Evolutionary conservation across 352 stramenopile species (phyloP), one percentile per base, ranked within the genome.

Genomic region (Phytophthora tubulina): DNA sequence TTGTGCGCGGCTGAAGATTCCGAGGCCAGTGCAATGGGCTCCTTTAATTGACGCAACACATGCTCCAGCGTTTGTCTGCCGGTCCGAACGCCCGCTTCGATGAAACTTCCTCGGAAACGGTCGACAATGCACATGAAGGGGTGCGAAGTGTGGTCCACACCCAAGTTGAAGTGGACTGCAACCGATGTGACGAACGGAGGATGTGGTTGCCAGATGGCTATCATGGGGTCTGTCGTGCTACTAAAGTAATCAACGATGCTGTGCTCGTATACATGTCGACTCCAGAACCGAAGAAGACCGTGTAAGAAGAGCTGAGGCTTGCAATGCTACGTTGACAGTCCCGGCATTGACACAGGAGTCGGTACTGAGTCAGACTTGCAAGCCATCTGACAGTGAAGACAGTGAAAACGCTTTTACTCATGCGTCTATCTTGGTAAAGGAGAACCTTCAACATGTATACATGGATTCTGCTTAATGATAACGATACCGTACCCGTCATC

Each of bases 101-200:
- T 56, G 63, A 70, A 76, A 66, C 63, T 73, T 76, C 70, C 54
- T 1, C 52, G 63, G 69, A 75, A 75, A 76, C 68, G 38, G 64
- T 71, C 41, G 31, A 63, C 21, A 54, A 51, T 44, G 31, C 39
- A 30, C 44, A 50, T 35, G 51, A 69, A 65, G 21, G 44, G 21
- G 46, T 45, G 21, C 57, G 27, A 54, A 5, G 42, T 33, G 51
- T 58, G n/a, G 32, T n/a, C 32, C 52, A 49, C 33, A 48, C 17
- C 14, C 32, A 55, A 52, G 41, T 53, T 60, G 36, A 57, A 67
- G 46, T 45, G 39, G 9, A 27, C 21, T 27, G 21, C 21, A 27
- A 27, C 21, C 21, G 21, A 27, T 27, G 21, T 27, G 21, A 27
- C 21, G 21, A 27, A 27, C 21, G 21, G 21, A 27, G 21, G 21